A percentile compares a stretch with the other conserved stretches of the same genome.
Evolutionary conservation across 2,329 filamentous ascomycete species (phyloP).

Genomic region (Atkinsonella texensis): DNA sequence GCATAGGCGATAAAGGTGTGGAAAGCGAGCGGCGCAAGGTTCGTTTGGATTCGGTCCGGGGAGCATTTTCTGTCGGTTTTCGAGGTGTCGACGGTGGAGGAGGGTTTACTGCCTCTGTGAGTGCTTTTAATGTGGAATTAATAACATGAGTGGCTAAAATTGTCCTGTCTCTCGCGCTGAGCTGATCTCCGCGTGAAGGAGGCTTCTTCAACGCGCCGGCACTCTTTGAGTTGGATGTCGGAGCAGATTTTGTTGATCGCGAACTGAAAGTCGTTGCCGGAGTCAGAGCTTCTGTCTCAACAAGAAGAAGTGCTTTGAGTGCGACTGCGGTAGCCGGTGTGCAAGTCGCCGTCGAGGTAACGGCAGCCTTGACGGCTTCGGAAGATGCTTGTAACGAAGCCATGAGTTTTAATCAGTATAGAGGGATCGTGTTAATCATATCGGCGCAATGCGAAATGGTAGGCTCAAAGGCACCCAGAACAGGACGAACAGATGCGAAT

Average conservation of each 20-base stretch:
- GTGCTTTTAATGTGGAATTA: conserved; percentile 55
- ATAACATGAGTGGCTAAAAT: conserved; percentile 61
- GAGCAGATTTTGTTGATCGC: conserved; percentile 16
- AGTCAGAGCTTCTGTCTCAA: conserved; percentile 18
- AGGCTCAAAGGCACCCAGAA: conserved; percentile 7
- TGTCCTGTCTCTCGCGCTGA: conserved; percentile 41
- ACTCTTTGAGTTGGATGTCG: conserved; percentile 15
- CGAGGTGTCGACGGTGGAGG: conserved; percentile 19
- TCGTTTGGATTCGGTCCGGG: conserved; percentile 25
- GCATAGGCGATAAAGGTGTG: conserved; percentile 47
- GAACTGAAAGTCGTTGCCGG: conserved; percentile 15
- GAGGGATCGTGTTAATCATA: conserved; percentile 19
- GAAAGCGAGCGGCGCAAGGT: conserved; percentile 43
- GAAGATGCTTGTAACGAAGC: conserved; percentile 30
- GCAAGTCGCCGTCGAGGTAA: conserved; percentile 41
- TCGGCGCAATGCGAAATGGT: conserved; percentile 14
- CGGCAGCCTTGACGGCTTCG: conserved; percentile 41
- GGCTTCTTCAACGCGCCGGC: conserved; percentile 10
- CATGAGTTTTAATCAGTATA: conserved; percentile 23
- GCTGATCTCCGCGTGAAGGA: conserved; percentile 16
- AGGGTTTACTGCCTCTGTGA: conserved; percentile 53
- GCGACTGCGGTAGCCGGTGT: conserved; percentile 35
- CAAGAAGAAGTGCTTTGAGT: conserved; percentile 33
- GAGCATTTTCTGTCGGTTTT: conserved; percentile 21
- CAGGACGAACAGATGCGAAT: conserved; percentile 3